These are phyloP conservation scores for Barnettozyma sp. DNA, from an alignment of 805 yeast genomes.

Conservation along the genomic window DNA sequence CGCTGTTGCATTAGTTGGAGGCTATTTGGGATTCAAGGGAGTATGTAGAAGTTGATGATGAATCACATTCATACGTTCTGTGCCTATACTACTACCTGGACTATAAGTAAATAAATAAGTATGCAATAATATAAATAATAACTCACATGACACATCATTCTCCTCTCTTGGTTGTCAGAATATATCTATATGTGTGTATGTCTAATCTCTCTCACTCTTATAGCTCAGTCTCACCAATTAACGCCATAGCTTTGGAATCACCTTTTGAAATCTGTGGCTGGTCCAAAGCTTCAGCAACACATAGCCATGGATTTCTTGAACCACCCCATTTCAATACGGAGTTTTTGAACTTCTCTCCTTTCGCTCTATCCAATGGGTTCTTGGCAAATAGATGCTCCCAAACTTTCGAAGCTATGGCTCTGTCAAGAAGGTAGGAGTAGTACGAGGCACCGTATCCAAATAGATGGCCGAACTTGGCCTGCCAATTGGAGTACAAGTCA, in stretches of 20 bases:
- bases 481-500: conserved; percentile 75
- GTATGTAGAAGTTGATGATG: too few species aligned
- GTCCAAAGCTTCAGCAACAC: conserved; percentile 74
- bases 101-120: not conserved
- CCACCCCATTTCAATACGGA: conserved; percentile 91
- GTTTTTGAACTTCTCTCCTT: conserved; percentile 70
- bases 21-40: conserved; percentile 13
- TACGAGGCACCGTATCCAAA: conserved; percentile 92
- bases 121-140: conserved; percentile 1
- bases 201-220: not conserved
- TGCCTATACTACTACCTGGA: too few species aligned
- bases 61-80: too few species aligned
- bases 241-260: conserved; percentile 62
- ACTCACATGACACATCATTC: too few species aligned
- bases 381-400: conserved; percentile 67
- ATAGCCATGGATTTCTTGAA: conserved; percentile 78
- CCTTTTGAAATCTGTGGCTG: conserved; percentile 55
- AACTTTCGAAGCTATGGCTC: conserved; percentile 84
- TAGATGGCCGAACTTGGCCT: conserved; percentile 88
- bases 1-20: conserved; percentile 12
- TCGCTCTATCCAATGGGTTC: conserved; percentile 62
- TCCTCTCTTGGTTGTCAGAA: too few species aligned
- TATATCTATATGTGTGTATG: too few species aligned
- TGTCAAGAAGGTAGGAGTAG: conserved; percentile 83
- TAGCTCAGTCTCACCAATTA: conserved; percentile 34